These are phyloP conservation scores for Rhododendron ovatum DNA, from an alignment of 148 eudicot genomes.

Conservation along the genomic window DNA sequence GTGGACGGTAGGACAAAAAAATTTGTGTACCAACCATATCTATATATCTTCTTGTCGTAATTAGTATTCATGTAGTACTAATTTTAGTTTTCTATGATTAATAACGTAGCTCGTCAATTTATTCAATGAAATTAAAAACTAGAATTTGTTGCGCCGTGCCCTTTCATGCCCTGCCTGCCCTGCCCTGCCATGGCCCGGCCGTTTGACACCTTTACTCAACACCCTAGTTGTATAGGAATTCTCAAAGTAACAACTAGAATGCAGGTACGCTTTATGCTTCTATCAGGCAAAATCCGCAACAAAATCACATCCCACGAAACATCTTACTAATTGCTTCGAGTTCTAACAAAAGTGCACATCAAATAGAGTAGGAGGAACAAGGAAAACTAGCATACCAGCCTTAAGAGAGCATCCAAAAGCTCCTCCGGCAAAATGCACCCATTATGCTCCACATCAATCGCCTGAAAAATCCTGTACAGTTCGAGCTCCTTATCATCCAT, in stretches of 20 bases:
- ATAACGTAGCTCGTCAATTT: too few relatives aligned
- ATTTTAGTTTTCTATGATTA: too few relatives aligned
- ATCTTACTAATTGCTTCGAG: not conserved
- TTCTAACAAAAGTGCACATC: not conserved
- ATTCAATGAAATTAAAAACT: too few relatives aligned
- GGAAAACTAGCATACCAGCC: constrained; percentile 56
- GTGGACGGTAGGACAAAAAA: too few relatives aligned
- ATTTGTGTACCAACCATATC: too few relatives aligned
- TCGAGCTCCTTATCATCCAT: constrained; percentile 99
- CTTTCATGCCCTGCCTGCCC: too few relatives aligned
- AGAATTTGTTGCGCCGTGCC: not conserved
- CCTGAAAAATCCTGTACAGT: constrained; percentile 84
- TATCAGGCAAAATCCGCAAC: not conserved
- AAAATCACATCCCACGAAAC: not conserved
- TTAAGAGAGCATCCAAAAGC: constrained; percentile 93
- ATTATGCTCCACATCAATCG: constrained; percentile 94
- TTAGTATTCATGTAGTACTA: too few relatives aligned
- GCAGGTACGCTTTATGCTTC: not conserved
- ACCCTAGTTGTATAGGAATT: not conserved
- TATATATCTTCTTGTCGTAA: too few relatives aligned
- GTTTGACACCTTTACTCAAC: not conserved
- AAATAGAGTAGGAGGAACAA: not conserved
- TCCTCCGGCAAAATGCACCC: constrained; percentile 96
- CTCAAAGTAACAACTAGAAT: not conserved
- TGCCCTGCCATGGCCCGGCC: not conserved